Conservation (phyloP, 805 yeast genomes). For the Wickerhamiella spandovensis region DNA sequence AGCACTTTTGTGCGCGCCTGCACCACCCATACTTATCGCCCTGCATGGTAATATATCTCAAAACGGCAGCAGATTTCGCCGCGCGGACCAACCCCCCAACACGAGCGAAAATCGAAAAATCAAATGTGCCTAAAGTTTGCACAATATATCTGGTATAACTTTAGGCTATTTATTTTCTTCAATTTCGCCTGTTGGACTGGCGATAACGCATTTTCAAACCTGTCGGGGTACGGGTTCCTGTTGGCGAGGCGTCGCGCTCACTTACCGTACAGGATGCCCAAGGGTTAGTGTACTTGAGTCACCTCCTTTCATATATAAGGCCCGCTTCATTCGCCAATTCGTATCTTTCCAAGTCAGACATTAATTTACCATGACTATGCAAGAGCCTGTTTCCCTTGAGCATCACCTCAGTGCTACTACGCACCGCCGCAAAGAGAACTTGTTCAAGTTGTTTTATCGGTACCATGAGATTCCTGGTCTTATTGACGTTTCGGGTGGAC, state of each 20-base stretch:
- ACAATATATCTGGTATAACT: neutral
- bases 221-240: neutral
- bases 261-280: neutral
- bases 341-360: neutral
- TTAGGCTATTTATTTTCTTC: neutral
- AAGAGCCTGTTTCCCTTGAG: slow-evolving; percentile 11
- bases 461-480: slow-evolving; percentile 16
- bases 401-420: slow-evolving; percentile 17
- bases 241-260: neutral
- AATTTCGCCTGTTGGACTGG: neutral
- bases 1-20: too few relatives aligned
- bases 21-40: neutral
- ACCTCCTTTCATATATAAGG: neutral
- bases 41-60: neutral
- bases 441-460: slow-evolving; percentile 18
- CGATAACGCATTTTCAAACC: neutral
- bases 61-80: neutral
- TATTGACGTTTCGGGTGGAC: slow-evolving; percentile 18
- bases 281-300: neutral
- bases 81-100: neutral
- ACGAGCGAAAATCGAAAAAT: neutral
- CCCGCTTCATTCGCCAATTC: neutral
- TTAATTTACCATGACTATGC: neutral
- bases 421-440: slow-evolving; percentile 16
- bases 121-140: neutral